Evolutionary conservation across 2,329 filamentous ascomycete species (phyloP).

Genomic region (Sporothrix humicola): DNA sequence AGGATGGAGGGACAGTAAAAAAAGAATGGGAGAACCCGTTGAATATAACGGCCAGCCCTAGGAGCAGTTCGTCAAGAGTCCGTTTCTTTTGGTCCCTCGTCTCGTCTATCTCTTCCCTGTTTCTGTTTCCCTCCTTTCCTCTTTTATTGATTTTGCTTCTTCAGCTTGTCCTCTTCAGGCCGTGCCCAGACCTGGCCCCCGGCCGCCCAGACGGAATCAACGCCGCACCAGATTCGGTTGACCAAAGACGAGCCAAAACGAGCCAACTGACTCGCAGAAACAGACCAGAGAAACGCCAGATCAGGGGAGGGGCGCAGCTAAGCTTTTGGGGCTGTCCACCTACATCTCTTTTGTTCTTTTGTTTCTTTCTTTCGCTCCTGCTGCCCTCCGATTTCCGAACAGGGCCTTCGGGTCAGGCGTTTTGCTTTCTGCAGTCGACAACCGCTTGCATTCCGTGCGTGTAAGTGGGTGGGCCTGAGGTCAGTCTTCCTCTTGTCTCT

Average conservation of each 20-base stretch:
- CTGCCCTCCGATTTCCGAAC: background rate
- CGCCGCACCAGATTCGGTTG: background rate
- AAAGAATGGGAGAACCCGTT: background rate
- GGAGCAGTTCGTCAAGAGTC: background rate
- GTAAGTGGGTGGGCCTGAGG: background rate
- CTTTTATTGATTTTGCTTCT: conserved; percentile 3
- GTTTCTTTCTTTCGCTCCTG: background rate
- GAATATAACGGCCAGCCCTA: conserved; percentile 1
- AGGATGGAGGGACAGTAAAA: background rate
- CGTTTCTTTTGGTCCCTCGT: background rate
- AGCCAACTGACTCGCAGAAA: background rate
- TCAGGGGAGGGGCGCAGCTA: conserved; percentile 11
- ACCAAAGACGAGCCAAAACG: too few species aligned
- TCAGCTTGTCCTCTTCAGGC: background rate
- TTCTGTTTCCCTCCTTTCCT: background rate
- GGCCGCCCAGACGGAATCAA: conserved; percentile 13
- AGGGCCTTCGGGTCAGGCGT: background rate
- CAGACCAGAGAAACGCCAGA: background rate
- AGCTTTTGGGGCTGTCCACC: conserved; percentile 10
- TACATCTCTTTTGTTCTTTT: background rate
- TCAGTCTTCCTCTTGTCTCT: background rate
- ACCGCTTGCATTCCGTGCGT: background rate
- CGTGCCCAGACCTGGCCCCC: background rate
- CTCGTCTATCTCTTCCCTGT: background rate
- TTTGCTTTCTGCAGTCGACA: background rate